Conservation (phyloP, 768 basidiomycete genomes). For the Agaricus blazei region DNA sequence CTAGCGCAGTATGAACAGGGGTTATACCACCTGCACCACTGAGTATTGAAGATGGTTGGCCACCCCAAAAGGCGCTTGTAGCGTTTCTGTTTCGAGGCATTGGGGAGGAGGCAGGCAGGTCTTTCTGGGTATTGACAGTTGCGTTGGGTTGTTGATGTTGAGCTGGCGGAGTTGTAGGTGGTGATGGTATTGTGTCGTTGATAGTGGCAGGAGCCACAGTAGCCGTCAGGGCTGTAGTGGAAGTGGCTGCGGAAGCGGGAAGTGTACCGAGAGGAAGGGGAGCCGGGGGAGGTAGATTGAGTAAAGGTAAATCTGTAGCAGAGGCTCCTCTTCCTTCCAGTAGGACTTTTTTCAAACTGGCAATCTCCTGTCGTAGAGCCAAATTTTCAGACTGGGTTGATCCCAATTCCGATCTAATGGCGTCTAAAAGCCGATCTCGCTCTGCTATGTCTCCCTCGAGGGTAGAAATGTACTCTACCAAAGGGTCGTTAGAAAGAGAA, state of each 20-base stretch:
- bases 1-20: slow-evolving; percentile 78
- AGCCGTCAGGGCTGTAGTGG: not conserved
- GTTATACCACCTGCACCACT: slow-evolving; percentile 63
- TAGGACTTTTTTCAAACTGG: slow-evolving; percentile 67
- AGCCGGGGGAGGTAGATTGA: slow-evolving; percentile 47
- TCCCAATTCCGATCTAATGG: slow-evolving; percentile 80
- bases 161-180: not conserved
- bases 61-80: slow-evolving; percentile 80
- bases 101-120: slow-evolving; percentile 56
- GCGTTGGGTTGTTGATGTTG: slow-evolving; percentile 5
- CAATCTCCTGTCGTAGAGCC: slow-evolving; percentile 75
- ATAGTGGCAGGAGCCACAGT: not conserved
- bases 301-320: slow-evolving; percentile 25
- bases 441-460: slow-evolving; percentile 93
- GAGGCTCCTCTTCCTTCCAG: slow-evolving; percentile 55
- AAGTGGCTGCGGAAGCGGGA: not conserved
- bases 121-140: slow-evolving; percentile 66
- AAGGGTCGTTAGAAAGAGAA: slow-evolving; percentile 1
- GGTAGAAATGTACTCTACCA: slow-evolving; percentile 85
- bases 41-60: slow-evolving; percentile 25
- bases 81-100: slow-evolving; percentile 34
- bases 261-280: slow-evolving; percentile 32
- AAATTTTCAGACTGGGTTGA: slow-evolving; percentile 75
- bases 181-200: not conserved
- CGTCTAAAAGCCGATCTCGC: slow-evolving; percentile 85